Evolutionary conservation across 257 asterid species (phyloP), one percentile per base, ranked within the genome.

Genomic region (Lycium ferocissimum): DNA sequence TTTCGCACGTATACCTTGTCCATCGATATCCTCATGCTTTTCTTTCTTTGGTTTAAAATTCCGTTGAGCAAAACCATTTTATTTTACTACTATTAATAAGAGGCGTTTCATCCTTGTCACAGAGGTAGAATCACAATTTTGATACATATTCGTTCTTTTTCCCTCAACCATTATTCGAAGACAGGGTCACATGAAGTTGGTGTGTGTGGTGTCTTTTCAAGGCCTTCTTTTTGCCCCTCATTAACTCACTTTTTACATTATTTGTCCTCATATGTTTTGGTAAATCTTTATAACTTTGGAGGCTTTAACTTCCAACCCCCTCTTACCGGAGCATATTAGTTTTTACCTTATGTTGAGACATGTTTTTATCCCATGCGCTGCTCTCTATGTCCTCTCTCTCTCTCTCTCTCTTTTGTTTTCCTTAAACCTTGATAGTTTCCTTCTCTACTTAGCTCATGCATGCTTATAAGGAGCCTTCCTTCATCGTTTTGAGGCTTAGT

Each of bases 391-490:
- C 38, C 13, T 69, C 26, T 69, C 47, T 67, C 49, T 49, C 76
- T 67, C 49, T 49, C 76, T 67, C 0, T 35, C 14, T 18, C 35
- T 67, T 26, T 26, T 26, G 33, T 26, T 26, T 26, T 26, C 33
- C 33, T 33, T 14, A 6, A 20, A 7, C 7, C 26, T 2, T 69
- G 51, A 38, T 69, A 37, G 3, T 38, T 69, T 15, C 76, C 26
- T 69, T 69, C 26, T 69, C 26, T 69, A 45, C 5, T 69, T 51
- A 38, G 53, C 53, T 69, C 14, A 38, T 15, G 14, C 8, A 14
- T 69, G 78, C 78, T 69, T 15, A 69, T 67, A 37, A 66, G 37
- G 45, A 69, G 53, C 78, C 78, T 69, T 22, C 78, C 78, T 69
- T 38, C 6, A 33, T 67, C 37, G 35, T 67, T 38, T 38, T 15